phyloP scores from a whole-genome alignment of 2,329 filamentous ascomycete species.

The Reticulascus tulasneorum region DNA sequence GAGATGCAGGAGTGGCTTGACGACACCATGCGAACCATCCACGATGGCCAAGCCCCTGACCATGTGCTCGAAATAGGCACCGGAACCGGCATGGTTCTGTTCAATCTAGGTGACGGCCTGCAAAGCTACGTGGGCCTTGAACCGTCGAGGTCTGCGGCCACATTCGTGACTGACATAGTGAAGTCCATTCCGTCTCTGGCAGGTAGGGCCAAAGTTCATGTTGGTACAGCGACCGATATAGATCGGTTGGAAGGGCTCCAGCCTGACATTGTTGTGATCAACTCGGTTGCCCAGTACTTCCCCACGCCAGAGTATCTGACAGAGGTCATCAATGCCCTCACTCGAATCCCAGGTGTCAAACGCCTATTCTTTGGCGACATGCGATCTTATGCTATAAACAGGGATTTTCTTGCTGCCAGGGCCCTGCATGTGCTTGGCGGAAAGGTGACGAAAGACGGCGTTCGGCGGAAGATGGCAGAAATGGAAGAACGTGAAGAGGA shows the following conservation, averaged over 20 bases:
- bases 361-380: slow-evolving; percentile 18
- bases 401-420: slow-evolving; percentile 12
- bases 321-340: slow-evolving; percentile 12
- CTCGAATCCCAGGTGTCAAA: slow-evolving; percentile 1
- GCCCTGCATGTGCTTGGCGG: slow-evolving; percentile 5
- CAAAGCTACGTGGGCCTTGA: slow-evolving; percentile 24
- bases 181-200: slow-evolving; percentile 8
- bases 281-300: slow-evolving; percentile 25
- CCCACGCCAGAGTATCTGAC: slow-evolving; percentile 20
- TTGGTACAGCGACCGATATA: slow-evolving; percentile 17
- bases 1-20: slow-evolving; percentile 29
- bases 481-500: slow-evolving; percentile 16
- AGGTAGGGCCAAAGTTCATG: slow-evolving; percentile 12
- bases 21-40: slow-evolving; percentile 20
- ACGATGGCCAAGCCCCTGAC: slow-evolving; percentile 6
- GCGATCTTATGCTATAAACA: slow-evolving; percentile 13
- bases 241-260: not conserved
- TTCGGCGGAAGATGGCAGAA: slow-evolving; percentile 11
- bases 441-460: slow-evolving; percentile 1
- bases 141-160: slow-evolving; percentile 16
- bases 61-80: slow-evolving; percentile 26
- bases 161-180: slow-evolving; percentile 15
- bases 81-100: slow-evolving; percentile 26
- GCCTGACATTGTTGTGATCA: slow-evolving; percentile 8
- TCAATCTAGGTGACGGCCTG: slow-evolving; percentile 19